Percentiles rank a stretch among this genome's conserved stretches.
Conservation (phyloP, 768 basidiomycete genomes). For the Filobasidium floriforme region DNA sequence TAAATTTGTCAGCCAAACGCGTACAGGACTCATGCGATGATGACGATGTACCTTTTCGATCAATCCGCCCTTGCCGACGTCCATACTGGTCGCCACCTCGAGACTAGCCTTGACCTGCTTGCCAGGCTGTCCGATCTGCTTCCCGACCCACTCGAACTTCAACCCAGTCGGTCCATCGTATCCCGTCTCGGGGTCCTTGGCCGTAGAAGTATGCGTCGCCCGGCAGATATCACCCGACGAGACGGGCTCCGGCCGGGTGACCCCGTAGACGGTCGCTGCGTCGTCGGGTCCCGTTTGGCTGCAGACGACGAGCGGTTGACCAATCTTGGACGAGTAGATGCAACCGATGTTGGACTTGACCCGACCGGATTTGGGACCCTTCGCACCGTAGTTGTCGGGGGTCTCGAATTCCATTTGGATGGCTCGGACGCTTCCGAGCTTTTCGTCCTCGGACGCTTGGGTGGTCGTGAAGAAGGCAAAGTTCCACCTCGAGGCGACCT, state of each 20-base stretch:
- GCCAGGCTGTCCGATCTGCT: constrained; percentile 33
- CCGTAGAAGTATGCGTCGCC: constrained; percentile 51
- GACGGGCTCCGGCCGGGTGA: constrained; percentile 23
- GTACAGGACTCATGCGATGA: neutral
- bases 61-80: constrained; percentile 49
- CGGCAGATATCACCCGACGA: constrained; percentile 29
- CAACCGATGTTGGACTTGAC: constrained; percentile 74
- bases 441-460: constrained; percentile 51
- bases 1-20: neutral
- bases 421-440: constrained; percentile 61
- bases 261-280: constrained; percentile 5
- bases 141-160: constrained; percentile 68
- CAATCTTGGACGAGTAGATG: constrained; percentile 26
- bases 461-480: constrained; percentile 81
- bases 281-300: constrained; percentile 1
- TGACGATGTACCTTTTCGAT: constrained; percentile 35
- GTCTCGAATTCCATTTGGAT: constrained; percentile 96
- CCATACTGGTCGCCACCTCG: constrained; percentile 58
- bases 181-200: constrained; percentile 68
- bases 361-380: constrained; percentile 70
- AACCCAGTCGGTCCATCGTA: constrained; percentile 67
- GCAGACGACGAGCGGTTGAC: neutral
- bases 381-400: constrained; percentile 63
- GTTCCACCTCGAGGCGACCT: constrained; percentile 83
- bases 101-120: constrained; percentile 46